Evolutionary conservation across 2,329 filamentous ascomycete genomes (phyloP), one percentile per base, ranked within the genome.

Genomic region (Penicillium sp.): DNA sequence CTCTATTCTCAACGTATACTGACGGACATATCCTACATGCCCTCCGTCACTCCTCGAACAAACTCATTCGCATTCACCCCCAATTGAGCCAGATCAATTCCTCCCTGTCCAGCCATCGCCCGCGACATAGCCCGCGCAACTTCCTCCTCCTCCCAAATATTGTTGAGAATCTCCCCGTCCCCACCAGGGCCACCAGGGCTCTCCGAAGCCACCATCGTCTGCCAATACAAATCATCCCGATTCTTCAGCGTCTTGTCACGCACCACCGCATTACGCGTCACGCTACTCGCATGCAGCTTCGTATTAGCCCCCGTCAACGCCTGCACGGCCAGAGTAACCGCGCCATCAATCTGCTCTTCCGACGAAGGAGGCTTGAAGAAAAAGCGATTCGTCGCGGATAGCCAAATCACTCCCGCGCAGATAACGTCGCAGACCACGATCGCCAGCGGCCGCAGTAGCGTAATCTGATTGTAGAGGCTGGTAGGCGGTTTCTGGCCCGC

Each of bases 251-350:
- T 82, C 58, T 84, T 81, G 73, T 97, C 90, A 51, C 92, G 78
- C 53, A 88, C 79, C 14, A 89, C 82, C 3, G 90, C 90, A 76
- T 97, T 97, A 69, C 88, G 84, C 43, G 96, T 77, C 53, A 96
- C 85, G 7, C 85, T 88, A 36, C 89, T 76, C 0, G 88, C 89
- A 62, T 83, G 86, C 56, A 96, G 71, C 70, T 88, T 91, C 50
- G 83, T 81, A 68, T 86, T 82, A 11, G 83, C 79, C 5, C 75
- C 74, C 41, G 84, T 82, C 45, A 96, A 72, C 3, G 77, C 72
- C 45, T 81, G 77, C 46, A 83, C 81, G 1, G 79, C 76, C 1
- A 72, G 65, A 11, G 65, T 63, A 7, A 77, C 66, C 2, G 75
- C 70, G 54, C 77, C 72, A 61, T 90, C 87, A 40, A 95, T 74